Base-by-base conservation (phyloP, 148 eudicot genomes). In the Amaranthus palmeri region DNA sequence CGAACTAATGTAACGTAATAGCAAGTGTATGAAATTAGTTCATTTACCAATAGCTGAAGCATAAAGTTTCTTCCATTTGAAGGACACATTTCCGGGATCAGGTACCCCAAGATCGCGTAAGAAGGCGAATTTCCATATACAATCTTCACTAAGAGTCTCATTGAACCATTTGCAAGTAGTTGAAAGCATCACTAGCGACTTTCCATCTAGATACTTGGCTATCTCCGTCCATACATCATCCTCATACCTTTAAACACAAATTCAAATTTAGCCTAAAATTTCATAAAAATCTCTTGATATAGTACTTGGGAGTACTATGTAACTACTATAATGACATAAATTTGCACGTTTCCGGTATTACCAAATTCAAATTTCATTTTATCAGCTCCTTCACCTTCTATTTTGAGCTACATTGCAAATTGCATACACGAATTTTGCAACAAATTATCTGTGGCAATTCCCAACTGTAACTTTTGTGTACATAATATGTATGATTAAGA, bases 171-270 rank as follows among this genome's bases (percentile, higher is more conserved):
- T 86, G 82, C 87, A 76, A 8, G 99, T 95, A 18, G 74, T 74
- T 61, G 93, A 88, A 43, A 95, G 92, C 89, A 80, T 89, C 80
- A 92, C 80, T 78, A 95, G 69, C 58, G 92, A 84, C 67, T 70
- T 91, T 25, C 92, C 97, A 72, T 89, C 96, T 82, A 95, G 76
- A 80, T 76, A 87, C 83, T 90, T 91, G 0, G 99, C 85, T 55
- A 95, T 89, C 83, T 89, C 97, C 44, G 86, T 88, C 99, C 99
- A 95, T 45, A 88, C 14, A 65, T 95, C 99, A 43, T 81, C 92
- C 74, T 95, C 96, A 45, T 82, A 90, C 79, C 99, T 90, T 72
- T 46, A 57, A 25, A 13, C 13, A 73, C 54, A 61, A 6, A 63
- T 4, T 8, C 18, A 25, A 18, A 45, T 58, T 65, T 65, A n/a